phyloP scores from a whole-genome alignment of 2,329 filamentous ascomycete genomes.

The Xylariaceae sp. region DNA sequence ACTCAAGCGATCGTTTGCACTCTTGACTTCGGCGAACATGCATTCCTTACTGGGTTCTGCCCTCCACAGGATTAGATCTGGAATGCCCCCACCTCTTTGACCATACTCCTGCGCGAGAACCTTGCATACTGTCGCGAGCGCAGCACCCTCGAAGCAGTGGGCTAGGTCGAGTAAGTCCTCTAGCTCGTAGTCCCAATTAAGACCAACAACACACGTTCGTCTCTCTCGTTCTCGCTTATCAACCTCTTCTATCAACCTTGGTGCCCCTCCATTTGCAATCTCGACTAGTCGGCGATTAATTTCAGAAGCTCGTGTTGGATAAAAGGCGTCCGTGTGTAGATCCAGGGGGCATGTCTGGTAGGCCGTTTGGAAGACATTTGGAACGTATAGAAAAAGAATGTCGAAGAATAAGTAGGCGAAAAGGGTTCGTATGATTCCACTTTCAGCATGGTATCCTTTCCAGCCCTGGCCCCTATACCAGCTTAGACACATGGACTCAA shows the following conservation, averaged over 20 bases:
- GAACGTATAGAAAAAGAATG: conserved; percentile 85
- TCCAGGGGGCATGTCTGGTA: conserved; percentile 94
- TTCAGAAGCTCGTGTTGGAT: conserved; percentile 75
- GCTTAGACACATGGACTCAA: conserved; percentile 91
- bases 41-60: conserved; percentile 47
- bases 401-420: conserved; percentile 91
- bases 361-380: conserved; percentile 94
- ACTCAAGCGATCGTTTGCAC: conserved; percentile 85
- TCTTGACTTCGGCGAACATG: conserved; percentile 78
- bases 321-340: conserved; percentile 90
- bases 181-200: conserved; percentile 84
- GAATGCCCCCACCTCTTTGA: conserved; percentile 79
- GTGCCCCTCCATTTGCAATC: conserved; percentile 77
- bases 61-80: conserved; percentile 89
- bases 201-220: conserved; percentile 80
- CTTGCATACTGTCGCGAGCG: conserved; percentile 80
- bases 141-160: conserved; percentile 71
- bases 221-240: conserved; percentile 64
- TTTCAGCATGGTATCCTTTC: conserved; percentile 94
- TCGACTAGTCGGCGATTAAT: conserved; percentile 83
- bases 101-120: conserved; percentile 95
- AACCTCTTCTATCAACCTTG: conserved; percentile 61
- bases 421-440: conserved; percentile 85
- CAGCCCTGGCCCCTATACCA: conserved; percentile 79
- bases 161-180: conserved; percentile 77